phyloP scores from a whole-genome alignment of 1,284 basidiomycete genomes.

The Pseudozyma tsukubaensis region DNA sequence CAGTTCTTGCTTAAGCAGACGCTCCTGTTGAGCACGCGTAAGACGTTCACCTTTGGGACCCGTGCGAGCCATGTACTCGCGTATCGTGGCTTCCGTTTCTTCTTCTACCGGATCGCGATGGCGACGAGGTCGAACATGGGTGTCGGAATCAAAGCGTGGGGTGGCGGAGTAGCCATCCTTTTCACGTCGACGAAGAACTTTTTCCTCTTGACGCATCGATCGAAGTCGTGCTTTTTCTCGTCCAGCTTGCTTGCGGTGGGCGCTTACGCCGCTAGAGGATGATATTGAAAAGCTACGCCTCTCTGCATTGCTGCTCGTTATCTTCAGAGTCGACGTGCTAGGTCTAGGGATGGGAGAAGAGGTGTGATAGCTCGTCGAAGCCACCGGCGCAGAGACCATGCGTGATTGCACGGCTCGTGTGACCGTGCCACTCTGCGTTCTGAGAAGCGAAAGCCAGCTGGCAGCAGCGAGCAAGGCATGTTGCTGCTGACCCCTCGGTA shows the following conservation, averaged over 20 bases:
- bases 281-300: constrained; percentile 15
- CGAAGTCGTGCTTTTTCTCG: constrained; percentile 40
- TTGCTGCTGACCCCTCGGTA: constrained; percentile 11
- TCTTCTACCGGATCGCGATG: constrained; percentile 25
- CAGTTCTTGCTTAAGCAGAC: constrained; percentile 53
- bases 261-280: constrained; percentile 10
- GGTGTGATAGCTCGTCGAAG: constrained; percentile 21
- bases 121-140: neutral
- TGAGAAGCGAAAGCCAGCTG: constrained; percentile 10
- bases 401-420: constrained; percentile 1
- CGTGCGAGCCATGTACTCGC: constrained; percentile 44
- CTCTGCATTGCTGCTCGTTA: neutral
- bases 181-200: constrained; percentile 25
- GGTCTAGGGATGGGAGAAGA: neutral
- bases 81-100: constrained; percentile 30
- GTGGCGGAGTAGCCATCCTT: constrained; percentile 19
- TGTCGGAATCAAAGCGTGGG: neutral
- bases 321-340: neutral
- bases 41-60: constrained; percentile 42
- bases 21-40: constrained; percentile 37
- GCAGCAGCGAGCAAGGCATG: constrained; percentile 2
- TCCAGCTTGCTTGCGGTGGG: constrained; percentile 44
- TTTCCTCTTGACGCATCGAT: constrained; percentile 21
- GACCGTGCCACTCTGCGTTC: neutral
- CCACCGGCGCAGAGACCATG: neutral